These are phyloP conservation scores for Lactifluus hygrophoroides DNA, from an alignment of 768 basidiomycete genomes.

Conservation along the genomic window DNA sequence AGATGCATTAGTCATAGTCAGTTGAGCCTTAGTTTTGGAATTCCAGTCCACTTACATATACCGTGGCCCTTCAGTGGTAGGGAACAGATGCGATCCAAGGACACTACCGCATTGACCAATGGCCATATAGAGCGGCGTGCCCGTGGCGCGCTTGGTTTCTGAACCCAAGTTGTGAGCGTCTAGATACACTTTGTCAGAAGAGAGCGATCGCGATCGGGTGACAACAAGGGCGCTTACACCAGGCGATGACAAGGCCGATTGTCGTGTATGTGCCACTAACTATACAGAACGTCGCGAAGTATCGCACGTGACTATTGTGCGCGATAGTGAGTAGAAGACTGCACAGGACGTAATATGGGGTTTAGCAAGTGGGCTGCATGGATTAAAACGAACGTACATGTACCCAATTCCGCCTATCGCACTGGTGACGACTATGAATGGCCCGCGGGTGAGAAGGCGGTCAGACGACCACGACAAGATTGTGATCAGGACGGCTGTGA, in stretches of 20 bases:
- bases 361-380: not conserved
- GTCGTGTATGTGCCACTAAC: slow-evolving; percentile 69
- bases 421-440: slow-evolving; percentile 38
- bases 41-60: slow-evolving; percentile 41
- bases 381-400: slow-evolving; percentile 35
- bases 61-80: slow-evolving; percentile 49
- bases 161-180: slow-evolving; percentile 71
- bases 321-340: slow-evolving; percentile 50
- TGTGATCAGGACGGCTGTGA: slow-evolving; percentile 56
- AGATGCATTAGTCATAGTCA: not conserved
- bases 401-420: slow-evolving; percentile 51
- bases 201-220: not conserved
- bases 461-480: slow-evolving; percentile 56
- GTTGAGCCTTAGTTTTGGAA: too few species aligned
- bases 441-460: slow-evolving; percentile 51
- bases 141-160: slow-evolving; percentile 68
- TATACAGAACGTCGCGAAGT: slow-evolving; percentile 73
- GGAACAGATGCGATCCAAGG: slow-evolving; percentile 69
- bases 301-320: slow-evolving; percentile 51
- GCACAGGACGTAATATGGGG: not conserved
- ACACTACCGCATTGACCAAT: slow-evolving; percentile 74
- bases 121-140: slow-evolving; percentile 71
- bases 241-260: slow-evolving; percentile 66
- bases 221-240: slow-evolving; percentile 46
- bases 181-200: slow-evolving; percentile 24